Evolutionary conservation across 2,329 filamentous ascomycete genomes (phyloP), one percentile per base, ranked within the genome.

Genomic region (Cryphonectria naterciae): DNA sequence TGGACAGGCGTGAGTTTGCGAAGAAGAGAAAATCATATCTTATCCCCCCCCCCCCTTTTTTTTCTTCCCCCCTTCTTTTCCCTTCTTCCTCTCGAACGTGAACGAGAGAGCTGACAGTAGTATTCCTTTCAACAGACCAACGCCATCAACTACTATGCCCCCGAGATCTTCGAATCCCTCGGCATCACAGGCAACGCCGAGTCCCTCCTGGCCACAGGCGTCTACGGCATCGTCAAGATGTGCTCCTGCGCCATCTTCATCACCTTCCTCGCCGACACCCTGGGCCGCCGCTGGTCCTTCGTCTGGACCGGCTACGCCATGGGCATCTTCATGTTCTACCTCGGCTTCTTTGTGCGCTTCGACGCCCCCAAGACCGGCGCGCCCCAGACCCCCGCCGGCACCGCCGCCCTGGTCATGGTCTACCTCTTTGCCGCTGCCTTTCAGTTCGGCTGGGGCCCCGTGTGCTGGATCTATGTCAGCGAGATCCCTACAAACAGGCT

Each of bases 181-280:
- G 80, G 80, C 1, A 74, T 81, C 64, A 82, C 77, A 0, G 85
- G 86, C 2, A 87, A 83, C 37, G 78, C 82, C 56, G 83, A 84
- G 62, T 84, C 83, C 58, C 85, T 91, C 52, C 88, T 91, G 77
- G 87, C 87, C 43, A 90, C 88, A 0, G 88, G 88, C 28, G 85
- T 90, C 75, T 91, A 90, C 78, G 88, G 88, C 41, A 85, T 90
- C 68, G 85, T 90, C 69, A 90, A 90, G 78, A 88, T 89, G 80
- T 77, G 82, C 43, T 84, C 86, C 60, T 90, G 88, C 76, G 83
- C 85, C 28, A 78, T 82, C 74, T 91, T 91, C 83, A 80, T 91
- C 43, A 78, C 89, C 73, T 89, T 89, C 76, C 84, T 87, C 68
- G 87, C 86, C 69, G 89, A 91, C 77, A 88, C 86, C 2, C 84